These are phyloP conservation scores for Yamadazyma sp. DNA, from an alignment of 805 yeast species.

Conservation along the genomic window DNA sequence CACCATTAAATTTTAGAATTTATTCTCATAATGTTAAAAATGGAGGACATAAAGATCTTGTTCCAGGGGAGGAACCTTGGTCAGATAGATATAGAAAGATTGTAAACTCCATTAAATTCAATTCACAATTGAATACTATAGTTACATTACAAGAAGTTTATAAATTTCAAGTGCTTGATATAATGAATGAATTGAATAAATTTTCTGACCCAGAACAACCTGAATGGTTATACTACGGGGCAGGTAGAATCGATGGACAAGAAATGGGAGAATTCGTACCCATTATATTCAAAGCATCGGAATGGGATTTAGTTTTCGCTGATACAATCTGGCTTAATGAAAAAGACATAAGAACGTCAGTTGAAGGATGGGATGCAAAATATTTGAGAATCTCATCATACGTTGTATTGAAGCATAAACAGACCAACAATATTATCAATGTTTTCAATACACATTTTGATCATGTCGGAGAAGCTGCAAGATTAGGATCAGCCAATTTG, in stretches of 20 bases:
- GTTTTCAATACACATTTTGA: slow-evolving; percentile 40
- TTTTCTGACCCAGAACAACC: slow-evolving; percentile 13
- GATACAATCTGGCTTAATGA: slow-evolving; percentile 36
- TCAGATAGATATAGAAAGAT: slow-evolving; percentile 15
- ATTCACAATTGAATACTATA: slow-evolving; percentile 24
- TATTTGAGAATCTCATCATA: slow-evolving; percentile 30
- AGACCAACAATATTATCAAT: slow-evolving; percentile 25
- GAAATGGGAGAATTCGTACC: slow-evolving; percentile 31
- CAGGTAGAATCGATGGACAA: slow-evolving; percentile 27
- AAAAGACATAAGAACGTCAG: slow-evolving; percentile 27
- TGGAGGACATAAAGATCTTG: slow-evolving; percentile 22
- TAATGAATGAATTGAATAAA: slow-evolving; percentile 24
- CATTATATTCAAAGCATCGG: slow-evolving; percentile 23
- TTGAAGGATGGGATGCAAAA: slow-evolving; percentile 38
- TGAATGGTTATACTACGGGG: slow-evolving; percentile 31
- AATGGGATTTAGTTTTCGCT: slow-evolving; percentile 27
- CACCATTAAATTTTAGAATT: slow-evolving; percentile 24
- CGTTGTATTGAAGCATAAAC: slow-evolving; percentile 27
- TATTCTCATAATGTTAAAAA: slow-evolving; percentile 36
- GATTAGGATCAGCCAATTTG: slow-evolving; percentile 28
- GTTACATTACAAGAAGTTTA: slow-evolving; percentile 40
- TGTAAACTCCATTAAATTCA: slow-evolving; percentile 24
- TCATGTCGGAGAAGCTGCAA: slow-evolving; percentile 29
- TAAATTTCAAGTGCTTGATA: slow-evolving; percentile 31
- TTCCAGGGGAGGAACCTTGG: slow-evolving; percentile 28